Conservation (phyloP, 2,329 filamentous ascomycete species). For the Ceratocystis albifundus region DNA sequence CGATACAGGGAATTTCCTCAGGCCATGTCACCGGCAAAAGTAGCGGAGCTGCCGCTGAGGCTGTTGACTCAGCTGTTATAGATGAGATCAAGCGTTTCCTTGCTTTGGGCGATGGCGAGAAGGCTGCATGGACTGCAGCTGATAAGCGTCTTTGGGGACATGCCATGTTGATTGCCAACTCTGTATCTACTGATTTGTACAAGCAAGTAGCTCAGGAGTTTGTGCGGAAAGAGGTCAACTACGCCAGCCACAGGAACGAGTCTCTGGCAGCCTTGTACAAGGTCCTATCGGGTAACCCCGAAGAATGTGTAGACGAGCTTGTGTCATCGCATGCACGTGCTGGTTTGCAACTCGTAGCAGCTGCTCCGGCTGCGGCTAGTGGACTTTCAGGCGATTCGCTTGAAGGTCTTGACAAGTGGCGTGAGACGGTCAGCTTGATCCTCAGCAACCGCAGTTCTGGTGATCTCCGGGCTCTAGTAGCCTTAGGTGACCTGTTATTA, state of each 20-base stretch:
- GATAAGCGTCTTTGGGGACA: slow-evolving; percentile 95
- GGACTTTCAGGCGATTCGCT: slow-evolving; percentile 53
- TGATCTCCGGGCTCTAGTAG: slow-evolving; percentile 66
- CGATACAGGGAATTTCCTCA: not conserved
- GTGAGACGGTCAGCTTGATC: slow-evolving; percentile 75
- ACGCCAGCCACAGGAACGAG: slow-evolving; percentile 65
- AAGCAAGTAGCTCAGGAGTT: slow-evolving; percentile 93
- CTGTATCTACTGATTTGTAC: slow-evolving; percentile 70
- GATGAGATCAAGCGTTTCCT: slow-evolving; percentile 63
- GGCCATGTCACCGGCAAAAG: slow-evolving; percentile 24
- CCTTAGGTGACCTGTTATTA: slow-evolving; percentile 69
- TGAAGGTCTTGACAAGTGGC: slow-evolving; percentile 85
- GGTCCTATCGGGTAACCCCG: slow-evolving; percentile 82
- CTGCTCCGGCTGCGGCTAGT: slow-evolving; percentile 44
- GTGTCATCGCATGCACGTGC: slow-evolving; percentile 86
- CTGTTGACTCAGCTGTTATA: slow-evolving; percentile 56
- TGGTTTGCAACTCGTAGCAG: slow-evolving; percentile 81
- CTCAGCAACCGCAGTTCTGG: slow-evolving; percentile 69
- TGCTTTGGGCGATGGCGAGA: slow-evolving; percentile 71
- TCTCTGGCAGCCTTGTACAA: slow-evolving; percentile 86
- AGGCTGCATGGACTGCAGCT: slow-evolving; percentile 84
- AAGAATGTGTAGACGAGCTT: slow-evolving; percentile 90
- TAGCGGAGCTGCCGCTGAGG: slow-evolving; percentile 45
- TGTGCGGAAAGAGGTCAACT: slow-evolving; percentile 85
- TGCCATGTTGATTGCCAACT: slow-evolving; percentile 76